Evolutionary conservation across 257 asterid genomes (phyloP).

Genomic region (Echium plantagineum): DNA sequence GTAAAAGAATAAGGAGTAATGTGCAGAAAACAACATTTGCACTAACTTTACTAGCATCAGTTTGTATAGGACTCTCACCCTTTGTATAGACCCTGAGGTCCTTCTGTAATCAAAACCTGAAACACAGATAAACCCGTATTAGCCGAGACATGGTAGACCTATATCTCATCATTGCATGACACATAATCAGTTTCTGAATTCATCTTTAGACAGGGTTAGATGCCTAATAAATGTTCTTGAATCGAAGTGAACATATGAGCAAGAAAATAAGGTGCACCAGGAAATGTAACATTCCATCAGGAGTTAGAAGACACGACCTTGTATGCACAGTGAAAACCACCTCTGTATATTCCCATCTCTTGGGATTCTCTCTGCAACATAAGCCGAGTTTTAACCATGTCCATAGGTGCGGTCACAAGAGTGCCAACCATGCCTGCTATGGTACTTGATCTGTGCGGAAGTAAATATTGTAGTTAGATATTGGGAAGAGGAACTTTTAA

Average conservation of each 20-base stretch:
- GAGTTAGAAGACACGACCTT: constrained; percentile 45
- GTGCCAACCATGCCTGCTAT: constrained; percentile 81
- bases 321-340: constrained; percentile 79
- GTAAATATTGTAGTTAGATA: constrained; percentile 24
- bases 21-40: not conserved
- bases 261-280: constrained; percentile 1
- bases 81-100: constrained; percentile 88
- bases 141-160: not conserved
- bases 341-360: constrained; percentile 50
- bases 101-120: constrained; percentile 84
- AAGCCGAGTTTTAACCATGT: constrained; percentile 92
- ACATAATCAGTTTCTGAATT: not conserved
- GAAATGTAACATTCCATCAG: constrained; percentile 6
- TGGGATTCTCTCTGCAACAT: constrained; percentile 81
- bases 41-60: not conserved
- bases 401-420: constrained; percentile 76
- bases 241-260: not conserved
- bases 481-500: constrained; percentile 2
- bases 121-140: constrained; percentile 6
- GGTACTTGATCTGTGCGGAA: constrained; percentile 61
- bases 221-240: not conserved
- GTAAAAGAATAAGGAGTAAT: not conserved
- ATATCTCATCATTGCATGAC: not conserved
- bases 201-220: not conserved
- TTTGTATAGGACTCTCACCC: constrained; percentile 57